These are phyloP conservation scores for Wickerhamiella occidentalis DNA, from an alignment of 805 yeast species.

Conservation along the genomic window DNA sequence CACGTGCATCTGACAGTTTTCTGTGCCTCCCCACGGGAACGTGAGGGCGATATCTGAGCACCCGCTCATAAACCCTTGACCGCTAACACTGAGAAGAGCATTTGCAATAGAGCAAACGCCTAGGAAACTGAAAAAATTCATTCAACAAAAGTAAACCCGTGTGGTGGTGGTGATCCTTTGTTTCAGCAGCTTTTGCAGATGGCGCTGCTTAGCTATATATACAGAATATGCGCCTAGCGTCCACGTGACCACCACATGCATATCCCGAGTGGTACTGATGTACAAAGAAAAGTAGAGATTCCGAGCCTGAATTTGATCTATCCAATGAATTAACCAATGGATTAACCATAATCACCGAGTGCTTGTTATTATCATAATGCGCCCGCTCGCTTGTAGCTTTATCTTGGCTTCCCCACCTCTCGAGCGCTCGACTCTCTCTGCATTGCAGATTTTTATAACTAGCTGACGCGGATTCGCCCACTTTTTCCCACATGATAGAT, in stretches of 20 bases:
- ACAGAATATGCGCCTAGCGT: background rate
- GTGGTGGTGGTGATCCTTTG: background rate
- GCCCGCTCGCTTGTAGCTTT: no score
- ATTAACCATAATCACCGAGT: no score
- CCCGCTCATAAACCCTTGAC: conserved; percentile 1
- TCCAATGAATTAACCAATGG: no score
- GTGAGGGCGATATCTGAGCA: conserved; percentile 5
- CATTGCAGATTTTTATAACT: background rate
- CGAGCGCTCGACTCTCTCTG: no score
- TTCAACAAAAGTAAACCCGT: background rate
- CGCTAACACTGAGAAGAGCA: background rate
- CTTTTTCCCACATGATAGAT: background rate
- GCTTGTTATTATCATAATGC: no score
- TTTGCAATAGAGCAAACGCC: background rate
- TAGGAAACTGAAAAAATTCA: background rate
- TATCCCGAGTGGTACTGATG: background rate
- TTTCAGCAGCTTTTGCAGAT: background rate
- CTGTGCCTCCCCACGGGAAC: background rate
- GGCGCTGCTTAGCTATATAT: background rate
- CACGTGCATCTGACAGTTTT: background rate
- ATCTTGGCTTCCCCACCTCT: no score
- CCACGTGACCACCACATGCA: background rate
- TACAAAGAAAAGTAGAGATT: no score
- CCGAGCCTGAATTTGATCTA: no score
- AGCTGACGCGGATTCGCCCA: background rate